Conservation (phyloP, 2,329 filamentous ascomycete genomes). For the Talaromyces sp. region DNA sequence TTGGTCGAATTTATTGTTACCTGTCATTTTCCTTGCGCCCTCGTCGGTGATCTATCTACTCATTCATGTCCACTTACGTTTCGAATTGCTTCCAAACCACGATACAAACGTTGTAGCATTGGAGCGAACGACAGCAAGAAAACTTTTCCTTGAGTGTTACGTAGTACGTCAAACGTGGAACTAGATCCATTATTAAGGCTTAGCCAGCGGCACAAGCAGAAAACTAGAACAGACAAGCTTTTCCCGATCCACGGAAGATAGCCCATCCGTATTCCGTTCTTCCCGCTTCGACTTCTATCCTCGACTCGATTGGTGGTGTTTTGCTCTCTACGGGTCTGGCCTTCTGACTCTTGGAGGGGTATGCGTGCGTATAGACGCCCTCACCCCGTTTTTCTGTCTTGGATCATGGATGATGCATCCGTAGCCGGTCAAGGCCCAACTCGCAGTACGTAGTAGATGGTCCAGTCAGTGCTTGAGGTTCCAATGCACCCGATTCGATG, state of each 20-base stretch:
- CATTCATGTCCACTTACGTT: not conserved
- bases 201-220: not conserved
- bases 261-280: not conserved
- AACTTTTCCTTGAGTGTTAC: not conserved
- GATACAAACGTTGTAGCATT: not conserved
- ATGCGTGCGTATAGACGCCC: not conserved
- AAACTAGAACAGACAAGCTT: constrained; percentile 10
- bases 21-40: not conserved
- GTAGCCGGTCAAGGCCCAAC: not conserved
- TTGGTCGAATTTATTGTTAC: not conserved
- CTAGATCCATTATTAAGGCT: constrained; percentile 4
- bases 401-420: not conserved
- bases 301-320: constrained; percentile 10
- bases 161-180: not conserved
- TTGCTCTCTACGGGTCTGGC: not conserved
- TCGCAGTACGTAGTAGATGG: not conserved
- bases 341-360: not conserved
- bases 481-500: constrained; percentile 6
- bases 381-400: not conserved
- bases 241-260: not conserved
- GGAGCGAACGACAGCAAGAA: not conserved
- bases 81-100: not conserved
- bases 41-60: not conserved
- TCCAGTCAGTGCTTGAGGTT: not conserved
- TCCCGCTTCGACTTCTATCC: not conserved